Percentiles rank a stretch among this genome's conserved stretches.
phyloP scores from a whole-genome alignment of 2,329 filamentous ascomycete genomes.

The Colletotrichum sp. region DNA sequence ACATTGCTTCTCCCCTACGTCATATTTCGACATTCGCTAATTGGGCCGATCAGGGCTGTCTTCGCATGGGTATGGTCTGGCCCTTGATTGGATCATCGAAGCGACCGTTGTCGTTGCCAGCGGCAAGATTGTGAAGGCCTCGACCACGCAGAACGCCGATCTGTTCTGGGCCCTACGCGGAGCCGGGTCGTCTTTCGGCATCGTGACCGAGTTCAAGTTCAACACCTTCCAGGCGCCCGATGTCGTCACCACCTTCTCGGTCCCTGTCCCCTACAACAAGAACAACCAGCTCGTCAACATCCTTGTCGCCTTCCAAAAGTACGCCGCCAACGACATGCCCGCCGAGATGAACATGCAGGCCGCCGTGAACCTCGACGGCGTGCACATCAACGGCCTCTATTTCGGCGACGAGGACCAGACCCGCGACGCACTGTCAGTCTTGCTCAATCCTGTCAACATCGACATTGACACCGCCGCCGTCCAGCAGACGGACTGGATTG shows the following conservation, averaged over 20 bases:
- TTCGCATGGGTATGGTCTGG: constrained; percentile 27
- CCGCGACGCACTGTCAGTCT: not conserved
- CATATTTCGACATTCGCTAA: not conserved
- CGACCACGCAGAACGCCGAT: constrained; percentile 37
- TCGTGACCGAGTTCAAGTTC: constrained; percentile 43
- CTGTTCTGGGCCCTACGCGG: constrained; percentile 49
- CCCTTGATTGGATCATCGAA: constrained; percentile 38
- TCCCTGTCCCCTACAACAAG: not conserved
- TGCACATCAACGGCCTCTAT: constrained; percentile 32
- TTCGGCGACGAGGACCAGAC: constrained; percentile 26
- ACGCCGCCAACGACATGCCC: constrained; percentile 19
- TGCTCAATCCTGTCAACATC: not conserved
- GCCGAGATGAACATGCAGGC: constrained; percentile 34
- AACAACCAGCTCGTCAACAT: not conserved
- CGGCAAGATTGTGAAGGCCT: constrained; percentile 32
- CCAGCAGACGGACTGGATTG: constrained; percentile 26
- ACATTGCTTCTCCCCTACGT: not conserved
- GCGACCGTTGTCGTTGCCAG: constrained; percentile 42
- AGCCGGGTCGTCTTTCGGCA: constrained; percentile 45
- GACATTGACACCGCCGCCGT: not conserved
- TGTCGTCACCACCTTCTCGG: constrained; percentile 29
- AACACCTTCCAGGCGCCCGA: constrained; percentile 41
- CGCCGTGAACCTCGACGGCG: not conserved
- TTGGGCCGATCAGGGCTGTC: not conserved
- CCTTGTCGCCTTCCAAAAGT: constrained; percentile 27